These are phyloP conservation scores for Candida pseudofarinosa DNA, from an alignment of 805 yeast species.

Conservation along the genomic window DNA sequence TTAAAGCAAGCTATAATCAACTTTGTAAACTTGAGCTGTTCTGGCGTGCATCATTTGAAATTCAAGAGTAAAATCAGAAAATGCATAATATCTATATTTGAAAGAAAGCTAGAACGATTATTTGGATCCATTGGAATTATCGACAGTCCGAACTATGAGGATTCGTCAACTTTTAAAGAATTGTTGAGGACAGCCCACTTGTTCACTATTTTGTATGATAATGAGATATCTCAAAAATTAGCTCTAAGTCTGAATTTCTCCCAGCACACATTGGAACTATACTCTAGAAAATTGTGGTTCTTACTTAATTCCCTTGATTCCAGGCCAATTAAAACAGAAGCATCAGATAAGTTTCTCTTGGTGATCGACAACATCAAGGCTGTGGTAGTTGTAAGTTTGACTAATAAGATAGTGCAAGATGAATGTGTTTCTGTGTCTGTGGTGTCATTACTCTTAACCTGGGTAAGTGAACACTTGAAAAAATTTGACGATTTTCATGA, in stretches of 20 bases:
- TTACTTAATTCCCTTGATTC: slow-evolving; percentile 9
- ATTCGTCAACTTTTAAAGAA: not conserved
- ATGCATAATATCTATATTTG: slow-evolving; percentile 15
- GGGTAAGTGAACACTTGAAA: slow-evolving; percentile 20
- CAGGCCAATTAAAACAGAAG: slow-evolving; percentile 4
- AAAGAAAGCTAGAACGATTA: slow-evolving; percentile 11
- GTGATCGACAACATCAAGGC: slow-evolving; percentile 23
- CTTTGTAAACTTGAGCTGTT: slow-evolving; percentile 27
- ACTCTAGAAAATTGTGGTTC: slow-evolving; percentile 30
- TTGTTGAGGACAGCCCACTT: slow-evolving; percentile 17
- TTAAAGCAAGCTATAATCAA: slow-evolving; percentile 32
- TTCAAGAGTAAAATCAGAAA: slow-evolving; percentile 18
- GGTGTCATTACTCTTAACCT: slow-evolving; percentile 21
- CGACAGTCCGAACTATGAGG: slow-evolving; percentile 1
- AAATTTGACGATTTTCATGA: slow-evolving; percentile 2
- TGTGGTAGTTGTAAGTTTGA: slow-evolving; percentile 25
- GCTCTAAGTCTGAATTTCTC: slow-evolving; percentile 16
- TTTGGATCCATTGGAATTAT: slow-evolving; percentile 7
- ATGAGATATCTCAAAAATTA: slow-evolving; percentile 28
- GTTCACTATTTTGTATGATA: slow-evolving; percentile 34
- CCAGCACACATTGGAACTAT: slow-evolving; percentile 27
- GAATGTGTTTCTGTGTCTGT: slow-evolving; percentile 21
- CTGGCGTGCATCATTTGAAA: slow-evolving; percentile 23
- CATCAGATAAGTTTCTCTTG: not conserved
- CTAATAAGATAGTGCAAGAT: slow-evolving; percentile 25